These are phyloP conservation scores for Letharia lupina DNA, from an alignment of 495 filamentous ascomycete species.

Conservation along the genomic window DNA sequence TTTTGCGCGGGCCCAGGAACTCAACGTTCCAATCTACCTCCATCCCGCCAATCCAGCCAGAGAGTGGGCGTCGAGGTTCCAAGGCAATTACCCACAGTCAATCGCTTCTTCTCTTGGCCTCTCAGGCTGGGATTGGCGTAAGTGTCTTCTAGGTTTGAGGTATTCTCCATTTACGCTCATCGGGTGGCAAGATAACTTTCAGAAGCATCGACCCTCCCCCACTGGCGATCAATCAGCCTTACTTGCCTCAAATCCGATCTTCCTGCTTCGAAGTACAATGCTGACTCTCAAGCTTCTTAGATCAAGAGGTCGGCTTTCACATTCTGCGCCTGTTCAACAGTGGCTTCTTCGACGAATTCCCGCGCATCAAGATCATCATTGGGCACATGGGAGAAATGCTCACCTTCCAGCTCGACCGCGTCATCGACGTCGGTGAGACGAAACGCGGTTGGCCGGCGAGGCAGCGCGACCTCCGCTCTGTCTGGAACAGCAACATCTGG, in stretches of 20 bases:
- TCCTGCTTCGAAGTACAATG: neutral
- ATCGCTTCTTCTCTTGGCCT: neutral
- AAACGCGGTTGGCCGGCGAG: too few species aligned
- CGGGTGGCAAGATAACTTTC: neutral
- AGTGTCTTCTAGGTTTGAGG: neutral
- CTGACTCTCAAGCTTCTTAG: neutral
- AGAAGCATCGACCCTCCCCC: neutral
- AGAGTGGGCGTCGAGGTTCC: neutral
- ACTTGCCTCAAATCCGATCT: neutral
- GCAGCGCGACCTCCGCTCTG: neutral
- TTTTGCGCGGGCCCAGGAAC: neutral
- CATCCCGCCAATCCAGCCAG: neutral
- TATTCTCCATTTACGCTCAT: neutral
- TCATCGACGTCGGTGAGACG: neutral
- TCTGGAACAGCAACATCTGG: neutral
- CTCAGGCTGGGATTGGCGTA: neutral
- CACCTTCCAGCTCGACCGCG: neutral
- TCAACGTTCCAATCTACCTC: neutral
- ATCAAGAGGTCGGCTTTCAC: neutral
- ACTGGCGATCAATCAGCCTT: neutral
- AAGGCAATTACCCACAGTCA: neutral
- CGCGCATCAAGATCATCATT: neutral
- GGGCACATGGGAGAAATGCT: neutral
- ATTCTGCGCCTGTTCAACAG: neutral
- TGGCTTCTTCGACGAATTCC: neutral